Conservation (phyloP, 495 filamentous ascomycete species). For the Xylaria grammica region DNA sequence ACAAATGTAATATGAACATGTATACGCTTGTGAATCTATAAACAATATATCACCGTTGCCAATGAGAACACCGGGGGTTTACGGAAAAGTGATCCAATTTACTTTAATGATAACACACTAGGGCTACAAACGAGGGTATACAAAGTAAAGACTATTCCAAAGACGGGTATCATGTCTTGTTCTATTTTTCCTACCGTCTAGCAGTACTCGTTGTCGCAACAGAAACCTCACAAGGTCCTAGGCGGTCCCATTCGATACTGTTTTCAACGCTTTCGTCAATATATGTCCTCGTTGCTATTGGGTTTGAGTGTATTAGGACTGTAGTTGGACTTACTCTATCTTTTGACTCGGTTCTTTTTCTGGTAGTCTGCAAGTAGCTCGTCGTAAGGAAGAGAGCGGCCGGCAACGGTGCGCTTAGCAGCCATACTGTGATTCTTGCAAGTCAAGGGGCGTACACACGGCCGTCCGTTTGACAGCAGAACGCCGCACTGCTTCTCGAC, state of each 20-base stretch:
- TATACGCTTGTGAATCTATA: background rate
- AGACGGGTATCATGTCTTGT: slow-evolving; percentile 14
- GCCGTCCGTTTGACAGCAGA: slow-evolving; percentile 76
- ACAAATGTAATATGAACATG: slow-evolving; percentile 1
- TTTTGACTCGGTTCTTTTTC: slow-evolving; percentile 98
- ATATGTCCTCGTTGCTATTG: too few species aligned
- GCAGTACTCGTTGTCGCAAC: background rate
- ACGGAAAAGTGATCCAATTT: background rate
- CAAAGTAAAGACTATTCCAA: slow-evolving; percentile 16
- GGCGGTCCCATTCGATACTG: too few species aligned
- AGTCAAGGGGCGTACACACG: slow-evolving; percentile 88
- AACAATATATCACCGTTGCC: background rate
- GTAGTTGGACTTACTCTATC: slow-evolving; percentile 89
- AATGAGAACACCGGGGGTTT: background rate
- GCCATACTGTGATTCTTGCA: slow-evolving; percentile 99
- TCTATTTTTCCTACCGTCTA: background rate
- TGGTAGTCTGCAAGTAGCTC: slow-evolving; percentile 93
- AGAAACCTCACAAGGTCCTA: too few species aligned
- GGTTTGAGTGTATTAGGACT: too few species aligned
- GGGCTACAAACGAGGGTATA: slow-evolving; percentile 15
- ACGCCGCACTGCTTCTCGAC: slow-evolving; percentile 98
- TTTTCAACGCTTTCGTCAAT: too few species aligned
- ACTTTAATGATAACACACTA: slow-evolving; percentile 1
- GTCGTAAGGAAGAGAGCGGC: slow-evolving; percentile 90
- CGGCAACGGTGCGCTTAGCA: slow-evolving; percentile 88